These are phyloP conservation scores for Retiboletus fuscus DNA, from an alignment of 1,284 basidiomycete species.

Conservation along the genomic window DNA sequence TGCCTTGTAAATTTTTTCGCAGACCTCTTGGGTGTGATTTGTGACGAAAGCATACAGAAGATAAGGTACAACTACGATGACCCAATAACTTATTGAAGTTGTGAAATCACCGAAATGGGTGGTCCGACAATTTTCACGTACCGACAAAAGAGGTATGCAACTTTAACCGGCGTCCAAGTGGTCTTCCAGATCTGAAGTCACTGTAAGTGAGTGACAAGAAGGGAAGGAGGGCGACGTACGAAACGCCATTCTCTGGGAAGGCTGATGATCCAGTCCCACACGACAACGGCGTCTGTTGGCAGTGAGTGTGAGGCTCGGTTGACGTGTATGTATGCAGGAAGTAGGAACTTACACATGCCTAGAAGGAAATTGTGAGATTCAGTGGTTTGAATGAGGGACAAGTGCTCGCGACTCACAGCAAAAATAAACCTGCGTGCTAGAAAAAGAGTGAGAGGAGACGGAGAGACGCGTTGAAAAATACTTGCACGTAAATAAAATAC, in stretches of 20 bases:
- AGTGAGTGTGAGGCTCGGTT: conserved; percentile 31
- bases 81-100: conserved; percentile 71
- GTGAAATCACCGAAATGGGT: conserved; percentile 1
- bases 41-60: conserved; percentile 77
- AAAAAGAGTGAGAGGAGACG: conserved; percentile 26
- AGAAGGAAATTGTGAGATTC: conserved; percentile 31
- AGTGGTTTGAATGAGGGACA: conserved; percentile 3
- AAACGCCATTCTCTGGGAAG: conserved; percentile 79
- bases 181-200: conserved; percentile 77
- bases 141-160: conserved; percentile 84
- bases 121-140: conserved; percentile 46
- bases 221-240: conserved; percentile 55
- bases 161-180: conserved; percentile 82
- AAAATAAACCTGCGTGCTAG: conserved; percentile 80
- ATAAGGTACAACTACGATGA: conserved; percentile 79
- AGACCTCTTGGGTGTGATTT: conserved; percentile 70
- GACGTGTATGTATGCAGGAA: conserved; percentile 32
- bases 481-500: conserved; percentile 65
- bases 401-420: conserved; percentile 65
- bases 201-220: conserved; percentile 24
- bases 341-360: conserved; percentile 77
- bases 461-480: conserved; percentile 27
- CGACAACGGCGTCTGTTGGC: conserved; percentile 73
- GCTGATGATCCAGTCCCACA: conserved; percentile 86
- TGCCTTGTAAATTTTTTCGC: conserved; percentile 75